phyloP scores from a whole-genome alignment of 2,329 filamentous ascomycete species.

The Claviceps arundinis region DNA sequence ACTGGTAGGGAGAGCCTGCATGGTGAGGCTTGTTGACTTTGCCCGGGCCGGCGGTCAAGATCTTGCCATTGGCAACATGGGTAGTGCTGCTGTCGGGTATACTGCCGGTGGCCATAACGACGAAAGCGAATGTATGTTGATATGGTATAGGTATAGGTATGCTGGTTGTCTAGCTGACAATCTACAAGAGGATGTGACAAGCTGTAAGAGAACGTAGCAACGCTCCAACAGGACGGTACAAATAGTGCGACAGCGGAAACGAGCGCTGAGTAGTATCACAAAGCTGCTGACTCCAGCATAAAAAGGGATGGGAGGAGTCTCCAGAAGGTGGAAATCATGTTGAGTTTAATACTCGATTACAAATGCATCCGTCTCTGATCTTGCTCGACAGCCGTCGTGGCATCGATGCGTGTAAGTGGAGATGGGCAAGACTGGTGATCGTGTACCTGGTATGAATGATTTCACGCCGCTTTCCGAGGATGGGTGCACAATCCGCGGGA shows the following conservation, averaged over 20 bases:
- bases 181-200: too few species aligned
- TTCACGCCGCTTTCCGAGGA: background rate
- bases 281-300: background rate
- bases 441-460: background rate
- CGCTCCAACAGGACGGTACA: background rate
- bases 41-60: background rate
- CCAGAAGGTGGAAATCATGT: background rate
- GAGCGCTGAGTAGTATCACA: background rate
- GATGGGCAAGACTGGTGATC: background rate
- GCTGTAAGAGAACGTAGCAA: too few species aligned
- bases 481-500: background rate
- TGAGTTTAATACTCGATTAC: background rate
- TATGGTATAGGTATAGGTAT: background rate
- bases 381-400: background rate
- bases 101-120: background rate
- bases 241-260: background rate
- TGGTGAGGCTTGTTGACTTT: constrained; percentile 1
- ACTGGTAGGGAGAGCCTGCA: constrained; percentile 6
- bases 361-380: background rate
- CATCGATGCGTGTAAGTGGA: background rate
- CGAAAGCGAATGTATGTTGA: background rate
- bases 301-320: background rate
- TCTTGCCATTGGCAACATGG: background rate
- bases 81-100: background rate
- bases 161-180: background rate